These are phyloP conservation scores for Candida maltosa DNA, from an alignment of 805 yeast species.

Conservation along the genomic window DNA sequence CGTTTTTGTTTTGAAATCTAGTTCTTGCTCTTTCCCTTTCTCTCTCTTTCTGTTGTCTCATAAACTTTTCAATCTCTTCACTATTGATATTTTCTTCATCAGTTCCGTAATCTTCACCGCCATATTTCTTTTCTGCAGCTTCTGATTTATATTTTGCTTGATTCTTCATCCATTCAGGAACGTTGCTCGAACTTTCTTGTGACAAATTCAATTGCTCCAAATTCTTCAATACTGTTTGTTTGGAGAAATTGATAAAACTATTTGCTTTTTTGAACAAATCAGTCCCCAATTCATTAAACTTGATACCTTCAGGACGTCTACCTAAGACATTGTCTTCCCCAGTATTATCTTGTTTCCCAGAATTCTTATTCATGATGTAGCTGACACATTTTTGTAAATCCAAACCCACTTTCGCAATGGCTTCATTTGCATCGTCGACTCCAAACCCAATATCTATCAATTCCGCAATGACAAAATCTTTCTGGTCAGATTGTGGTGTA, in stretches of 20 bases:
- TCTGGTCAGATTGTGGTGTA: constrained; percentile 11
- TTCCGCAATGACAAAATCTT: constrained; percentile 59
- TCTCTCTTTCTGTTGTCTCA: constrained; percentile 33
- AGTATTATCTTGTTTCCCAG: constrained; percentile 24
- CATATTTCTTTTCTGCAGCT: constrained; percentile 29
- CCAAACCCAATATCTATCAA: constrained; percentile 79
- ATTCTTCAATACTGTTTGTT: constrained; percentile 58
- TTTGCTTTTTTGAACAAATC: constrained; percentile 62
- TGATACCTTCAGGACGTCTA: constrained; percentile 15
- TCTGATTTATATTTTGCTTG: constrained; percentile 45
- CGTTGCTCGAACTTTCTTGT: constrained; percentile 19
- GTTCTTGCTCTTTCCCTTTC: constrained; percentile 31
- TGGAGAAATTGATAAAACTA: constrained; percentile 54
- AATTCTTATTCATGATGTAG: constrained; percentile 49
- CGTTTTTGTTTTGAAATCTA: constrained; percentile 14
- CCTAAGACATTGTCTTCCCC: constrained; percentile 3
- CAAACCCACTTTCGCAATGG: constrained; percentile 55
- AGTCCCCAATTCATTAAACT: constrained; percentile 51
- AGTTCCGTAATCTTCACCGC: constrained; percentile 43
- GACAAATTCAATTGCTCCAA: constrained; percentile 50
- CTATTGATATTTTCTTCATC: constrained; percentile 46
- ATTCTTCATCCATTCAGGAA: constrained; percentile 77
- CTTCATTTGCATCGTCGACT: constrained; percentile 54
- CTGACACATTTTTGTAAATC: constrained; percentile 67
- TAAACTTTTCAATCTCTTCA: constrained; percentile 37